phyloP scores from a whole-genome alignment of 306 rosid species.

The Cyclanthera cordifolia region DNA sequence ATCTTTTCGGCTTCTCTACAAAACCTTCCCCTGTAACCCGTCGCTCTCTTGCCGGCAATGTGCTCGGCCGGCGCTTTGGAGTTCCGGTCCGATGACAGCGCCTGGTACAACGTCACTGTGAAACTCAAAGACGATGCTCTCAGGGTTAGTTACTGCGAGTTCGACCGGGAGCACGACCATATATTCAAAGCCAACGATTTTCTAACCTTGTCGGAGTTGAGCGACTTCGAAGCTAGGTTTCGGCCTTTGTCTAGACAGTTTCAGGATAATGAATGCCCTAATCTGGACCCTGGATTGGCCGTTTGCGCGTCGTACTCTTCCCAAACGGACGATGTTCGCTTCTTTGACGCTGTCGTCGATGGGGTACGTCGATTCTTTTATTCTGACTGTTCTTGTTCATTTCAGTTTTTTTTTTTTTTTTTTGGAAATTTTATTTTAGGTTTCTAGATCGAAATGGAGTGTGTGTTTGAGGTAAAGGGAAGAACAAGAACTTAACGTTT shows the following conservation, averaged over 20 bases:
- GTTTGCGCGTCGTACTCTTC: slow-evolving; percentile 29
- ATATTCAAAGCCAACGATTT: slow-evolving; percentile 1
- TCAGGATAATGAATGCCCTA: slow-evolving; percentile 32
- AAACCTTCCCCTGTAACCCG: neutral
- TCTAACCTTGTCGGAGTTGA: slow-evolving; percentile 14
- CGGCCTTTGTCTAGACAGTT: slow-evolving; percentile 28
- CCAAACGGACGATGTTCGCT: slow-evolving; percentile 24
- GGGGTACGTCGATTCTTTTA: slow-evolving; percentile 13
- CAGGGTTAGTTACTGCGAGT: slow-evolving; percentile 21
- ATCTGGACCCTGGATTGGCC: slow-evolving; percentile 5
- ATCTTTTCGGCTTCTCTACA: neutral
- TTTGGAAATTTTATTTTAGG: neutral
- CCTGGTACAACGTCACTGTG: slow-evolving; percentile 29
- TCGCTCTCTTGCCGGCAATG: slow-evolving; percentile 1
- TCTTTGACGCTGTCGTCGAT: slow-evolving; percentile 32
- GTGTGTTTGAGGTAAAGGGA: neutral
- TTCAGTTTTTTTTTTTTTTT: neutral
- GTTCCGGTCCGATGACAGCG: slow-evolving; percentile 26
- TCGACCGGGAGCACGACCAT: slow-evolving; percentile 13
- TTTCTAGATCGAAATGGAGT: neutral
- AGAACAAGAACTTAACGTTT: neutral
- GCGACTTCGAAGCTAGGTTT: slow-evolving; percentile 22
- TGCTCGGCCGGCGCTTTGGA: slow-evolving; percentile 17
- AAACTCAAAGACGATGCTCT: slow-evolving; percentile 16
- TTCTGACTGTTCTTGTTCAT: neutral